A percentile compares a stretch with the other conserved stretches of the same genome.
Evolutionary conservation across 257 asterid genomes (phyloP).

Genomic region (Capsicum baccatum): DNA sequence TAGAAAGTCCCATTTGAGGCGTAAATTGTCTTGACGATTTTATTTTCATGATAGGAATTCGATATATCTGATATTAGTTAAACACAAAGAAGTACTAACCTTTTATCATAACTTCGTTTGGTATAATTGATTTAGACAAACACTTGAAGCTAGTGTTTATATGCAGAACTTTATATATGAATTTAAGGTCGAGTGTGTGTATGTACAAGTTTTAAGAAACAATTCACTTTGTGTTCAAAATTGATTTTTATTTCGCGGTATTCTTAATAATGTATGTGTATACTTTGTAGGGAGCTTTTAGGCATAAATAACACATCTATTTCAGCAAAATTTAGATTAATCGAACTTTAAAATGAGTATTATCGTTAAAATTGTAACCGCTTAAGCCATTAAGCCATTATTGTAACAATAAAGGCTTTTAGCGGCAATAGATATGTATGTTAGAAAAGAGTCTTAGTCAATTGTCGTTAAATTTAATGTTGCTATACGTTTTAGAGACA

Average conservation of each 20-base stretch:
- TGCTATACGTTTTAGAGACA: too few relatives aligned
- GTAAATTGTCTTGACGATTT: too few relatives aligned
- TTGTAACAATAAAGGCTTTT: too few relatives aligned
- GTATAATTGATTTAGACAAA: not conserved
- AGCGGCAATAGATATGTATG: too few relatives aligned
- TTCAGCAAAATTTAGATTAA: too few relatives aligned
- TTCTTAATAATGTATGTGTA: not conserved
- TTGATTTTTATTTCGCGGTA: not conserved
- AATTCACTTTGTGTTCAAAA: not conserved
- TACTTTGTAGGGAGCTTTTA: not conserved
- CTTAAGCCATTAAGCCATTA: not conserved
- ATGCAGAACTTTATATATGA: not conserved
- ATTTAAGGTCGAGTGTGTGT: not conserved
- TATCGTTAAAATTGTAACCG: not conserved
- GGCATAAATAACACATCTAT: too few relatives aligned
- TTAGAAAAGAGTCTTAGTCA: too few relatives aligned
- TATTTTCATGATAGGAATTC: not conserved
- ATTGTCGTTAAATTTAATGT: too few relatives aligned
- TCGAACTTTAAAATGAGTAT: too few relatives aligned
- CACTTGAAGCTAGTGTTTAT: not conserved
- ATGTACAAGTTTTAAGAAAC: not conserved
- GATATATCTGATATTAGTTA: not conserved
- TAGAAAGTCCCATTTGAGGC: not conserved
- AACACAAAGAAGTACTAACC: not conserved
- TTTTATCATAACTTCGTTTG: not conserved